Evolutionary conservation across 164 flowering plant genomes (phyloP).

Genomic region (Piper betle): DNA sequence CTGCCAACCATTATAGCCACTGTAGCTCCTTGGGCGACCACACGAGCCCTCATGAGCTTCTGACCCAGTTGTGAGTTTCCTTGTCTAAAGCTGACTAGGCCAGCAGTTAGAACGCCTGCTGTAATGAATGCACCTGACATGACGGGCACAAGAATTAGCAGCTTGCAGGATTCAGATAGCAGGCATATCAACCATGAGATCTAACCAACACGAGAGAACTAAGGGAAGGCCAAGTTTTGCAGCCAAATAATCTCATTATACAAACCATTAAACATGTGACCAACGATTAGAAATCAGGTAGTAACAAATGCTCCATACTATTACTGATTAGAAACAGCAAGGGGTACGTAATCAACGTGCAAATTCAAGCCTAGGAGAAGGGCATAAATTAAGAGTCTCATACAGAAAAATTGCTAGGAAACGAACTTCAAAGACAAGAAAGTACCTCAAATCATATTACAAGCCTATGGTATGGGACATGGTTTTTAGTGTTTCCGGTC

Average conservation of each 20-base stretch:
- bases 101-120: constrained; percentile 91
- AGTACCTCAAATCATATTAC: too few relatives aligned
- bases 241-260: not conserved
- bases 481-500: too few relatives aligned
- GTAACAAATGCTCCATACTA: not conserved
- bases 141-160: too few relatives aligned
- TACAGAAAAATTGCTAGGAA: too few relatives aligned
- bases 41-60: constrained; percentile 87
- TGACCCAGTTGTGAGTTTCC: too few relatives aligned
- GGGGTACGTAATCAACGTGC: too few relatives aligned
- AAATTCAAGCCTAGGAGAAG: too few relatives aligned
- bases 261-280: not conserved
- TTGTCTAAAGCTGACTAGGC: constrained; percentile 74
- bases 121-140: constrained; percentile 64
- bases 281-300: not conserved
- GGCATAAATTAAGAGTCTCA: too few relatives aligned
- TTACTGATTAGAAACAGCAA: too few relatives aligned
- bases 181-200: constrained; percentile 11
- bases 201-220: not conserved
- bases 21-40: constrained; percentile 85
- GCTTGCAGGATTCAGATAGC: too few relatives aligned
- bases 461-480: too few relatives aligned
- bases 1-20: constrained; percentile 91
- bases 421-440: too few relatives aligned
- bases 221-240: not conserved